phyloP scores from a whole-genome alignment of 2,329 filamentous ascomycete species.

The Fusarium mangiferae region DNA sequence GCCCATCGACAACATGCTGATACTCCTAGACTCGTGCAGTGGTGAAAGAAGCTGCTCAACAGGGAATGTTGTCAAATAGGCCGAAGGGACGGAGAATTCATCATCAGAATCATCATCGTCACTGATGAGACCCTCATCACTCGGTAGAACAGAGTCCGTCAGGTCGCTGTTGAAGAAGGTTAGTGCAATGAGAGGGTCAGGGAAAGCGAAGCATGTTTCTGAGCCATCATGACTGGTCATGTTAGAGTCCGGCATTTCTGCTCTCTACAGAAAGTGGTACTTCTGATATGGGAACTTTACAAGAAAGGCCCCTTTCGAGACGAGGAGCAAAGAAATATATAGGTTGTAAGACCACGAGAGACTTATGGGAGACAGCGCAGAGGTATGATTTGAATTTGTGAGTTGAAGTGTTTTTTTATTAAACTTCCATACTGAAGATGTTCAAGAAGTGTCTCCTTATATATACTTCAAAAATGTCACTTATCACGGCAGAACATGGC shows the following conservation, averaged over 20 bases:
- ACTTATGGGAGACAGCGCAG: background rate
- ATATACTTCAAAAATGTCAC: background rate
- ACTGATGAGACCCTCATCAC: constrained; percentile 1
- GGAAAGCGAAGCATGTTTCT: constrained; percentile 5
- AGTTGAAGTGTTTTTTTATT: background rate
- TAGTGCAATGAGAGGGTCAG: background rate
- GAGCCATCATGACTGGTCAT: background rate
- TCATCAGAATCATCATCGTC: background rate
- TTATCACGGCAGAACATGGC: background rate
- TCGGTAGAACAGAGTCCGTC: background rate
- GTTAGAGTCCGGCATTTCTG: background rate
- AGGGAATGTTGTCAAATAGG: background rate
- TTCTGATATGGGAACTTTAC: background rate
- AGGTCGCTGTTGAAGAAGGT: constrained; percentile 22
- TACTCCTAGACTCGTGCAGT: background rate
- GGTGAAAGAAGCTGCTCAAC: background rate
- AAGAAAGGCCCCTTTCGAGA: background rate
- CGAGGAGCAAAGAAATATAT: background rate
- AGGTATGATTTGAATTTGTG: background rate
- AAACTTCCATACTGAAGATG: background rate
- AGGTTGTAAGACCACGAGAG: background rate
- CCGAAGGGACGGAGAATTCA: background rate
- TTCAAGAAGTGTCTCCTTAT: background rate
- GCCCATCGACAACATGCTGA: background rate
- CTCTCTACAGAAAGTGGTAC: background rate